These are phyloP conservation scores for Vaccinium macrocarpon DNA, from an alignment of 148 eudicot genomes.

Conservation along the genomic window DNA sequence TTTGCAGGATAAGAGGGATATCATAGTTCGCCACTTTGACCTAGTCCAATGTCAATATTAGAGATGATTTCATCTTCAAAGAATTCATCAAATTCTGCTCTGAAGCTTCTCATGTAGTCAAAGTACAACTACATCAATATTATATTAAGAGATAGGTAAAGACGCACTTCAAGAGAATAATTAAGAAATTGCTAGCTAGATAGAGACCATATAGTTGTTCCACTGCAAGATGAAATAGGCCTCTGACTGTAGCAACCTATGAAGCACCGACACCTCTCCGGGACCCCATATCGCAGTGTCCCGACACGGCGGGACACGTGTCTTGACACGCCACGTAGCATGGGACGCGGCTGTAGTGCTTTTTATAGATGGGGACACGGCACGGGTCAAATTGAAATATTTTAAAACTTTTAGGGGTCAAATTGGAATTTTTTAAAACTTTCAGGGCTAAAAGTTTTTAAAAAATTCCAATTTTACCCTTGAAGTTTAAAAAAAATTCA, in stretches of 20 bases:
- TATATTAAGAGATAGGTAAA: not conserved
- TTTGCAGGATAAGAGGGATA: constrained; percentile 85
- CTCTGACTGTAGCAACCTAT: not conserved
- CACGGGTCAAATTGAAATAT: no score
- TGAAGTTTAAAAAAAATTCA: no score
- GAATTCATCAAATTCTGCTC: constrained; percentile 71
- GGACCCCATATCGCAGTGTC: no score
- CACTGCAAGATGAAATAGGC: not conserved
- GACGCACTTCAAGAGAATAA: not conserved
- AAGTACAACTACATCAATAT: constrained; percentile 58
- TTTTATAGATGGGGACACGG: no score
- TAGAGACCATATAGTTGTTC: not conserved
- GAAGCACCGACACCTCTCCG: no score
- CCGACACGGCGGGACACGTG: no score
- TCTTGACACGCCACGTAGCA: no score
- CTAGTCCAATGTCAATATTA: constrained; percentile 87
- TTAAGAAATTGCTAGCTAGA: not conserved
- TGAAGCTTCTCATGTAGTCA: constrained; percentile 92
- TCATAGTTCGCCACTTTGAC: constrained; percentile 83
- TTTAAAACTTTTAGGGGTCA: no score
- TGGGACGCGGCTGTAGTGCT: no score
- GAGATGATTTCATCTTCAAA: constrained; percentile 62
- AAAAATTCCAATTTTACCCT: no score
- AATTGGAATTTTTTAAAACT: no score
- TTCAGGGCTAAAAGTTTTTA: no score